Conservation (phyloP, 352 stramenopile species). For the Globisporangium irregulare region DNA sequence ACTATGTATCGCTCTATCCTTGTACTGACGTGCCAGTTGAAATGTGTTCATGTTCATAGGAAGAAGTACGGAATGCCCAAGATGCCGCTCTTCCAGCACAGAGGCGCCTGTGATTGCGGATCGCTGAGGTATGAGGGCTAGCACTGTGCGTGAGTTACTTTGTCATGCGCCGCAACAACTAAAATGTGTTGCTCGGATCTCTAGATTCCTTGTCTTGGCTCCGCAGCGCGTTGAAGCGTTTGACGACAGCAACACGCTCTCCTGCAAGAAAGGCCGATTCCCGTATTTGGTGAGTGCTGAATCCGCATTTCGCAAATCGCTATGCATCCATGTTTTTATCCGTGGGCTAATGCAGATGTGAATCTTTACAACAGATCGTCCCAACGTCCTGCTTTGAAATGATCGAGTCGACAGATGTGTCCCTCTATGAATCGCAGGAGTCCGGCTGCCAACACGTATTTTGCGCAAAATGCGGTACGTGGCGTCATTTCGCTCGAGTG, state of each 20-base stretch:
- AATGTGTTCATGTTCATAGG: slow-evolving; percentile 22
- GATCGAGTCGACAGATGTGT: slow-evolving; percentile 59
- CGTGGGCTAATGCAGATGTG: not conserved
- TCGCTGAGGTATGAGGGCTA: slow-evolving; percentile 31
- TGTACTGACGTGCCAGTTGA: not conserved
- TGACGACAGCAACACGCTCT: slow-evolving; percentile 79
- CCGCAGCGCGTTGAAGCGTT: slow-evolving; percentile 77
- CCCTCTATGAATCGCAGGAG: slow-evolving; percentile 68
- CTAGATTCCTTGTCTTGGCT: slow-evolving; percentile 71
- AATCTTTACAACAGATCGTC: slow-evolving; percentile 36
- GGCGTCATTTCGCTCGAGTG: not conserved
- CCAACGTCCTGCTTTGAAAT: slow-evolving; percentile 80
- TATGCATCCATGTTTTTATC: not conserved
- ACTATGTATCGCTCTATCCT: slow-evolving; percentile 3
- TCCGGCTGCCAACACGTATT: slow-evolving; percentile 76
- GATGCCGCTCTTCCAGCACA: slow-evolving; percentile 71
- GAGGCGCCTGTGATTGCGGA: slow-evolving; percentile 67
- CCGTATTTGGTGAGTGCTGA: slow-evolving; percentile 51
- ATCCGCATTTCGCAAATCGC: not conserved
- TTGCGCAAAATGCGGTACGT: slow-evolving; percentile 70
- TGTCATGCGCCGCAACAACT: not conserved
- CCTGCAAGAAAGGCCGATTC: slow-evolving; percentile 81
- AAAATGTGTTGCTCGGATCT: slow-evolving; percentile 6
- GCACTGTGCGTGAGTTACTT: not conserved
- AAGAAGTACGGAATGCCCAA: slow-evolving; percentile 77